Conservation (phyloP, 2,329 filamentous ascomycete genomes). For the Knoxdaviesia proteae region DNA sequence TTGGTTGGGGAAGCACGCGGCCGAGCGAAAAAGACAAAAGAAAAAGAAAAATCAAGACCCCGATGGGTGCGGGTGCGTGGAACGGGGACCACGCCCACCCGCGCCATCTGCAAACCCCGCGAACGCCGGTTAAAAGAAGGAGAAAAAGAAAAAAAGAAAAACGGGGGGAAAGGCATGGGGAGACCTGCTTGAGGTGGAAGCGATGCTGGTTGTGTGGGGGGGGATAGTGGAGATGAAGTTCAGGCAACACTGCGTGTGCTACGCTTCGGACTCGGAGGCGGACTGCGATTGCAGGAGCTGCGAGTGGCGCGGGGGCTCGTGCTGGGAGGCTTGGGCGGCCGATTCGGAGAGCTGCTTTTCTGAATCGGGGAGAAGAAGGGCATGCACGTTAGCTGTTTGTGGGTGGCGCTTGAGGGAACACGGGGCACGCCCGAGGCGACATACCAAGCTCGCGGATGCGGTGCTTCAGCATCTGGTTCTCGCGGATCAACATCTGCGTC, state of each 20-base stretch:
- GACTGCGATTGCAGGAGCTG: slow-evolving; percentile 26
- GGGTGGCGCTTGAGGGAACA: neutral
- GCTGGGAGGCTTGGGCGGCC: slow-evolving; percentile 13
- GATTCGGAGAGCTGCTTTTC: slow-evolving; percentile 31
- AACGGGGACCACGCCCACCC: no score
- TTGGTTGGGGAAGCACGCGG: no score
- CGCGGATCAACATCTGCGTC: slow-evolving; percentile 54
- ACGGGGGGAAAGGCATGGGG: neutral
- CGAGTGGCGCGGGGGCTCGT: slow-evolving; percentile 27
- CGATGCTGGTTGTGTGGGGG: neutral
- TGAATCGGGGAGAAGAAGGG: slow-evolving; percentile 7
- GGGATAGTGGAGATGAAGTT: neutral
- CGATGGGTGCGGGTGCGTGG: no score
- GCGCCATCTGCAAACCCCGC: no score
- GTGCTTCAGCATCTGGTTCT: slow-evolving; percentile 66
- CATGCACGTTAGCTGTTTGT: slow-evolving; percentile 5
- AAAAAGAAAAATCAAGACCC: no score
- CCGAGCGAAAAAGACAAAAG: no score
- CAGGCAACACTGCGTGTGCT: neutral
- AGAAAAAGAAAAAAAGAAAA: neutral
- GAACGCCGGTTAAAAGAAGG: neutral
- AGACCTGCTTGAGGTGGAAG: neutral
- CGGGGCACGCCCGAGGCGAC: slow-evolving; percentile 5
- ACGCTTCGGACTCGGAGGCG: slow-evolving; percentile 16
- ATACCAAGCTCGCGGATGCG: slow-evolving; percentile 53